Percentiles rank a stretch among this genome's conserved stretches.
These are phyloP conservation scores for Ogataea saltuana DNA, from an alignment of 805 yeast species.

Conservation along the genomic window DNA sequence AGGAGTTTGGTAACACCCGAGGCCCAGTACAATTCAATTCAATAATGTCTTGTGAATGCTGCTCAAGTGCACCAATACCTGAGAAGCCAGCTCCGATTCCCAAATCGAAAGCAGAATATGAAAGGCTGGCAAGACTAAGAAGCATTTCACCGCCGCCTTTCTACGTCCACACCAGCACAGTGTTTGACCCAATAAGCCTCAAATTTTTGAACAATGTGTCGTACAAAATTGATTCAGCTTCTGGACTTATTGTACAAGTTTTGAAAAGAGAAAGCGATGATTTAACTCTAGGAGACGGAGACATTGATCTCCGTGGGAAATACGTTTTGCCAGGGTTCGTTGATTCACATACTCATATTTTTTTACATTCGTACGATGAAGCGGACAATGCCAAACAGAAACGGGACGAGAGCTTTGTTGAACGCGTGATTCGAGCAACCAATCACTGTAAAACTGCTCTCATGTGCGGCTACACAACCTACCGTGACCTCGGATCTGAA, in stretches of 20 bases:
- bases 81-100: constrained; percentile 21
- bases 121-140: constrained; percentile 19
- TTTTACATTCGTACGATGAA: constrained; percentile 32
- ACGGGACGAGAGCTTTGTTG: constrained; percentile 31
- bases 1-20: too few species aligned
- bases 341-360: constrained; percentile 35
- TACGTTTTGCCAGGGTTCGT: constrained; percentile 31
- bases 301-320: constrained; percentile 29
- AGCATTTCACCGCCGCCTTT: constrained; percentile 18
- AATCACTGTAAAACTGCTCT: constrained; percentile 30
- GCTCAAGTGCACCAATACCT: constrained; percentile 18
- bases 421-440: constrained; percentile 28
- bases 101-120: constrained; percentile 23
- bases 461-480: constrained; percentile 33
- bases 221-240: constrained; percentile 23
- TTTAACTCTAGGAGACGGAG: constrained; percentile 10
- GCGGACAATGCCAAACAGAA: constrained; percentile 30
- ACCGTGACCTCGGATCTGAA: constrained; percentile 33
- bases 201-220: constrained; percentile 19
- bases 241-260: constrained; percentile 23
- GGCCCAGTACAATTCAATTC: not conserved
- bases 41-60: constrained; percentile 25
- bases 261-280: constrained; percentile 11
- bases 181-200: constrained; percentile 24
- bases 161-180: constrained; percentile 23